Evolutionary conservation across 202 grass and related monocot genomes (phyloP).

Genomic region (Cymbopogon flexuosus): DNA sequence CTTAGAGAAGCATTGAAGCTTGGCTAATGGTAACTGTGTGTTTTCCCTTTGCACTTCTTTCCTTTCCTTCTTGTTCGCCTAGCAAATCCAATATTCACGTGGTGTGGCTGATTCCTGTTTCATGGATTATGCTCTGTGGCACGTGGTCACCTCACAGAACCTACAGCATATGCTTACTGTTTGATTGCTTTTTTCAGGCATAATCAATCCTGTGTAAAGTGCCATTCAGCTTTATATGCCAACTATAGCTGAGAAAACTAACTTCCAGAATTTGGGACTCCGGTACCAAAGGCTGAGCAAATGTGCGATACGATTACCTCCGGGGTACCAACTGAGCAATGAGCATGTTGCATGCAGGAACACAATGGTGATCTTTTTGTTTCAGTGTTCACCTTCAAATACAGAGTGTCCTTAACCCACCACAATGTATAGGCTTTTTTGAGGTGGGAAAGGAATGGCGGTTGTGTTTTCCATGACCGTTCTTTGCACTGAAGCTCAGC

Average conservation of each 20-base stretch:
- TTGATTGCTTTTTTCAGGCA: neutral
- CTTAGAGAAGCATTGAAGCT: constrained; percentile 79
- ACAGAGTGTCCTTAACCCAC: neutral
- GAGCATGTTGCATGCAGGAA: neutral
- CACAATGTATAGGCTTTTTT: neutral
- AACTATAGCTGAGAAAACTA: neutral
- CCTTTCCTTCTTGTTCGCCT: constrained; percentile 7
- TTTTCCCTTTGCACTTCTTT: neutral
- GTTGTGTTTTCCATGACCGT: neutral
- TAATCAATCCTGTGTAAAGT: neutral
- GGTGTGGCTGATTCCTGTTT: neutral
- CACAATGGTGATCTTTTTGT: neutral
- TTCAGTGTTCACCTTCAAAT: neutral
- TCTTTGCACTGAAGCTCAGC: neutral
- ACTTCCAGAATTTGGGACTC: neutral
- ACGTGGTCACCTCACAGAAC: neutral
- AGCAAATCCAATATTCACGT: neutral
- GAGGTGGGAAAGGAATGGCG: neutral
- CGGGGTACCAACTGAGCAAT: neutral
- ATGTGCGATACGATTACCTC: neutral
- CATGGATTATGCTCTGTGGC: constrained; percentile 2
- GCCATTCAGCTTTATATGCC: neutral
- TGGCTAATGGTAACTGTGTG: constrained; percentile 40
- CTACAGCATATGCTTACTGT: neutral
- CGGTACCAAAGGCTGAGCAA: neutral